Evolutionary conservation across 2,329 filamentous ascomycete genomes (phyloP).

Genomic region (Colletotrichum australisinense): DNA sequence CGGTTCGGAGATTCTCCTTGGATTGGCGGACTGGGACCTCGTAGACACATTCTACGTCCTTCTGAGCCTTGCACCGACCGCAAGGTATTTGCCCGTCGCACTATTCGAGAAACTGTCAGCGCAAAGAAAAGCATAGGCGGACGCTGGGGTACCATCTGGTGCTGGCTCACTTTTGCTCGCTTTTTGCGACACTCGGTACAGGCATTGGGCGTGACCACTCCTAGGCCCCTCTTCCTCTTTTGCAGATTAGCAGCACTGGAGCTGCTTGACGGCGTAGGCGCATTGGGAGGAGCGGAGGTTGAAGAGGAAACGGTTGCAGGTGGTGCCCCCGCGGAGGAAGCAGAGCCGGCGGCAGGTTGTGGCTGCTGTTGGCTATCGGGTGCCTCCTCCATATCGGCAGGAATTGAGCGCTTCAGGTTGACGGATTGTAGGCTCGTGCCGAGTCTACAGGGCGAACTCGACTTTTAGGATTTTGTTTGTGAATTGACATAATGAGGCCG

Average conservation of each 20-base stretch:
- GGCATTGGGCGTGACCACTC: conserved; percentile 69
- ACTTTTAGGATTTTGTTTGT: conserved; percentile 30
- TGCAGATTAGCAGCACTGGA: conserved; percentile 46
- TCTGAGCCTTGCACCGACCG: conserved; percentile 65
- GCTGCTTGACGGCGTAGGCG: conserved; percentile 15
- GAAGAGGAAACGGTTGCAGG: conserved; percentile 8
- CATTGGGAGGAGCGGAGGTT: conserved; percentile 6
- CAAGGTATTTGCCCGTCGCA: conserved; percentile 71
- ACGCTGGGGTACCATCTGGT: background rate
- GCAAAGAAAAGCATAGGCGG: background rate
- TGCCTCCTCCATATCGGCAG: conserved; percentile 37
- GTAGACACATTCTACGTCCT: conserved; percentile 68
- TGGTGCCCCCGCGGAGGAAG: conserved; percentile 31
- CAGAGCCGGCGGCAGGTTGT: conserved; percentile 26
- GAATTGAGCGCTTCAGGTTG: conserved; percentile 35
- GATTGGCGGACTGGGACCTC: conserved; percentile 72
- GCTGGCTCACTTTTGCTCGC: conserved; percentile 64
- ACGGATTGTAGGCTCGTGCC: conserved; percentile 28
- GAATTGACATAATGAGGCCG: conserved; percentile 35
- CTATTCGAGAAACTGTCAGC: conserved; percentile 45
- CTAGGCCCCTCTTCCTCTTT: conserved; percentile 67
- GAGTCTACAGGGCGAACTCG: conserved; percentile 32
- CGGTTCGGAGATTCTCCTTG: conserved; percentile 69
- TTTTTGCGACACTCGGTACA: conserved; percentile 73
- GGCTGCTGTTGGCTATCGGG: conserved; percentile 26